Evolutionary conservation across 768 basidiomycete species (phyloP), one percentile per base, ranked within the genome.

Genomic region (Mycena rebaudengoi): DNA sequence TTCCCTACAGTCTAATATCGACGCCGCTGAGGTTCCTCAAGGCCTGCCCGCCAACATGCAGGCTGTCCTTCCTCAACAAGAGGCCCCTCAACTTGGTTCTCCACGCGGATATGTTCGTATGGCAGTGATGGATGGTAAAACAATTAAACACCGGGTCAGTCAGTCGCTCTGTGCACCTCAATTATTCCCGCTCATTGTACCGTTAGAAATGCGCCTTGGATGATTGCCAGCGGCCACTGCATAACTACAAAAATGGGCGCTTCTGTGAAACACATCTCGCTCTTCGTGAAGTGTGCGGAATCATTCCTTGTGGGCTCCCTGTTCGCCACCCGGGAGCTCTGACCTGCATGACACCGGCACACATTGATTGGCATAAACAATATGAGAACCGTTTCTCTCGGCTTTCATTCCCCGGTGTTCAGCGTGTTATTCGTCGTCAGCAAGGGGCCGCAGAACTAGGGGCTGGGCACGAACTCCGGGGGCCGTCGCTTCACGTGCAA

Each of bases 51-150:
- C 40, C 2, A 41, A 48, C 30, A n/a, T 64, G 16, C 43, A 56
- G 3, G 32, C n/a, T 2, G 23, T 28, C 3, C 44, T 59, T 7
- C 21, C 52, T 3, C 40, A 60, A n/a, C 56, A 64, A 18, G 10
- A 35, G 4, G 49, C 29, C 2, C 56, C 50, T 4, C 11, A 43
- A 18, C 33, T 12, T 0, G 57, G 51, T 14, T 40, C 29, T 1
- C 55, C 58, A 6, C 60, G 70, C 13, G 71, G 70, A n/a, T 68
- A 73, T 59, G 66, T 73, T 2, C 64, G 74, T 0, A 26, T 75
- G 55, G 74, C 70, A 16, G 74, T 76, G 0, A 76, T 78, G 75
- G 76, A 78, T 70, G 76, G 76, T 7, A 78, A 76, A 30, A 69
- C 51, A 4, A 50, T 74, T 13, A 70, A 60, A 13, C 75, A 78